Evolutionary conservation across 1,284 basidiomycete genomes (phyloP), one percentile per base, ranked within the genome.

Genomic region (Coriolopsis trogii): DNA sequence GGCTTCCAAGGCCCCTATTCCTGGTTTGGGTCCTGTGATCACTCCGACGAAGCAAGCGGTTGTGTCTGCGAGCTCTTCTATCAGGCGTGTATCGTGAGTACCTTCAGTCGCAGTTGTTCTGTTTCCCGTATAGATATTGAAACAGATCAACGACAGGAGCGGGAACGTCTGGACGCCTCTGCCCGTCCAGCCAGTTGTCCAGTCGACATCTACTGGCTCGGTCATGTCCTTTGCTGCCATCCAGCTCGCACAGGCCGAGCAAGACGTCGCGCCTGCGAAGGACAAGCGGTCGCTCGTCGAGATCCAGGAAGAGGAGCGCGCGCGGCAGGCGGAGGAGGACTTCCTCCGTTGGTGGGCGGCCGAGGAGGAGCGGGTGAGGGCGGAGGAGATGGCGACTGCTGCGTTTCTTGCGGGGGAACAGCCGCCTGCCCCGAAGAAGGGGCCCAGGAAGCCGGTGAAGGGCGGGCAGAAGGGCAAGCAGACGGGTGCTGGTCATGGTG

Each of bases 261-360:
- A 82, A 46, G 72, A 73, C 10, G 67, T 60, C 1, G 67, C 69
- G 1, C 64, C 68, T 3, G 60, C 66, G 8, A 80, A 78, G 59
- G 81, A 81, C 46, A 82, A 82, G 58, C 77, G 80, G 37, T 89
- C 86, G 33, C 71, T 94, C 53, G 72, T 76, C n/a, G 85, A 94
- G 59, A 95, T 95, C 38, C 93, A 95, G 68, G 83, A 85, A 52
- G 91, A 95, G 67, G 93, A 95, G 67, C 72, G 76, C 29, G 82
- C 75, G 3, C 74, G 76, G 30, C 81, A 77, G 54, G 77, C 76
- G 29, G 92, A 94, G 68, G 82, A 75, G 2, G 89, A 91, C 50
- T 95, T 95, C 65, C 69, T 94, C 68, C 78, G 75, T 56, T 95
- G 92, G 93, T 95, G 93, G 92, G 75, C 81, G 1, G 84, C 79